A percentile compares a stretch with the other conserved stretches of the same genome.
These are phyloP conservation scores for Mycena sanguinolenta DNA, from an alignment of 768 basidiomycete species.

Conservation along the genomic window DNA sequence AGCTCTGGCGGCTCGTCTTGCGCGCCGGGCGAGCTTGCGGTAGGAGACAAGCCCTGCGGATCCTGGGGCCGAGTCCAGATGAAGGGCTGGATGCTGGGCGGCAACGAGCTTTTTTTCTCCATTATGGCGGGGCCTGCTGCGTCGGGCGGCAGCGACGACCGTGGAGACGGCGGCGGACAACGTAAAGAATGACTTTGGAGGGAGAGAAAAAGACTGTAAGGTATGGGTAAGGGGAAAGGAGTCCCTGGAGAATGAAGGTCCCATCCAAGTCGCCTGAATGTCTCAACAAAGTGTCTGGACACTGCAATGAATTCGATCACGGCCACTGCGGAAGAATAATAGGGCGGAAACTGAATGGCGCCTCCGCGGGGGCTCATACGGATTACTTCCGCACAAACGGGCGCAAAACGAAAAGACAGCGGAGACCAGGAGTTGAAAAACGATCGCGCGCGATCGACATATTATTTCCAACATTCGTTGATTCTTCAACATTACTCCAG, in stretches of 20 bases:
- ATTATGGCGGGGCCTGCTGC: conserved; percentile 37
- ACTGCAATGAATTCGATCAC: conserved; percentile 47
- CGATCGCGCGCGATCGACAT: conserved; percentile 36
- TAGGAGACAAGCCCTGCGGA: conserved; percentile 33
- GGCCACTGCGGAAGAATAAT: conserved; percentile 55
- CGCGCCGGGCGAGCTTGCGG: conserved; percentile 26
- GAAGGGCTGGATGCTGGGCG: conserved; percentile 64
- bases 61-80: conserved; percentile 57
- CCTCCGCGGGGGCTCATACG: conserved; percentile 42
- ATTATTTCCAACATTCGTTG: conserved; percentile 18
- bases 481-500: conserved; percentile 6
- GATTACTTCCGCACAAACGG: conserved; percentile 56
- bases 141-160: conserved; percentile 30
- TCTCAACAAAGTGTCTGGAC: conserved; percentile 41
- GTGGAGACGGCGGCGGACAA: conserved; percentile 34
- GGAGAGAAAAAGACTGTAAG: conserved; percentile 36
- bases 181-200: conserved; percentile 38
- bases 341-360: conserved; percentile 42
- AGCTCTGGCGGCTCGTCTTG: conserved; percentile 38
- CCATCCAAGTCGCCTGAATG: conserved; percentile 45
- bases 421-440: conserved; percentile 33
- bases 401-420: conserved; percentile 30
- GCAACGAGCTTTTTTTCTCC: conserved; percentile 61
- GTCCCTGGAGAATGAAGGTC: conserved; percentile 41
- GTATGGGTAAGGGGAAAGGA: conserved; percentile 40